Evolutionary conservation across 2,329 filamentous ascomycete genomes (phyloP).

Genomic region (Neonectria punicea): DNA sequence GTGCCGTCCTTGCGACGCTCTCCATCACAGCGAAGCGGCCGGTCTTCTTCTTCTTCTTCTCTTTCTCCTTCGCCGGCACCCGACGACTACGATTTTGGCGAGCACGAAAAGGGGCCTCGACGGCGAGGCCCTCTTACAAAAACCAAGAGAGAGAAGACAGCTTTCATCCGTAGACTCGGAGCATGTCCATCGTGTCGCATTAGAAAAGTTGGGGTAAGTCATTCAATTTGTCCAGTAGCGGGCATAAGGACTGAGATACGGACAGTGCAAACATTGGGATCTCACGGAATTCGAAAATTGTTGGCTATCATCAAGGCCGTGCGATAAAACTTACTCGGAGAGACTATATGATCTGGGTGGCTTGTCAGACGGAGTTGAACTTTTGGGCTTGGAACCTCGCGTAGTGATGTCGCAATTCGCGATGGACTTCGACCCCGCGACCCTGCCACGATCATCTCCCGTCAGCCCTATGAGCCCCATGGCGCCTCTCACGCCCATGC

Average conservation of each 20-base stretch:
- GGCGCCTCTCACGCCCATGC: background rate
- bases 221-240: background rate
- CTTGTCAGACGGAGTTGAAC: background rate
- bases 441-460: background rate
- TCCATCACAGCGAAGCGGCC: constrained; percentile 9
- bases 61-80: background rate
- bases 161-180: constrained; percentile 22
- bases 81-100: constrained; percentile 6
- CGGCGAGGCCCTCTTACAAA: constrained; percentile 20
- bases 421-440: background rate
- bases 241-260: background rate
- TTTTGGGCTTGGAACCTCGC: background rate
- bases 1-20: constrained; percentile 11
- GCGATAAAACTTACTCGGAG: background rate
- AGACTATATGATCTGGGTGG: background rate
- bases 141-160: constrained; percentile 21
- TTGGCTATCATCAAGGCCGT: constrained; percentile 8
- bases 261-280: constrained; percentile 25
- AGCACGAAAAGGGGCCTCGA: constrained; percentile 7
- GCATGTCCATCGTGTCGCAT: constrained; percentile 16
- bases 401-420: background rate
- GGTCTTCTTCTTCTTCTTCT: constrained; percentile 5
- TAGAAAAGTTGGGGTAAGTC: constrained; percentile 20
- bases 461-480: background rate
- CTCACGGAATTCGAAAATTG: constrained; percentile 21